Evolutionary conservation across 1,139 yeast genomes (phyloP).

Genomic region (Hanseniaspora sp.): DNA sequence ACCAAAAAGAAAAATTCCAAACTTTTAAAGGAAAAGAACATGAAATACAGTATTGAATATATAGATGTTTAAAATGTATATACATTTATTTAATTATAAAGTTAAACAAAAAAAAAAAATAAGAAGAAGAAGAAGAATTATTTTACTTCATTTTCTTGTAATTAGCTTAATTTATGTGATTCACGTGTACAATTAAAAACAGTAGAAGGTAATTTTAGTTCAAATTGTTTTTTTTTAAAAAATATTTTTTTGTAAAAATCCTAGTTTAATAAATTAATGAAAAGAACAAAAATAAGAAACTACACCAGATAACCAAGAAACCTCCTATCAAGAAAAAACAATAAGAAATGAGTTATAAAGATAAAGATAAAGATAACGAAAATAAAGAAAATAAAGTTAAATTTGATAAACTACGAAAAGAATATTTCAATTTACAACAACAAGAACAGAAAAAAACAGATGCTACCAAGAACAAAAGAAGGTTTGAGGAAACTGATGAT

Average conservation of each 20-base stretch:
- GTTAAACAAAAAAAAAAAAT: background rate
- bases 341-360: background rate
- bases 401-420: constrained; percentile 5
- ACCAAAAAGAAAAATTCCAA: constrained; percentile 13
- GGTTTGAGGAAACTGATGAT: background rate
- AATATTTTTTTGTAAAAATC: background rate
- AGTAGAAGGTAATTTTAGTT: too few species aligned
- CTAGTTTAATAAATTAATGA: too few species aligned
- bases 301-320: background rate
- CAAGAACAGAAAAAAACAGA: background rate
- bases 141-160: background rate
- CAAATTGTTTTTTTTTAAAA: too few species aligned
- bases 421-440: background rate
- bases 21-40: constrained; percentile 10
- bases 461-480: background rate
- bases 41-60: constrained; percentile 9
- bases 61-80: background rate
- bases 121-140: background rate
- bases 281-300: background rate
- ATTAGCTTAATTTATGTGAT: too few species aligned
- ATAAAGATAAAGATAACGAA: too few species aligned
- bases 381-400: background rate
- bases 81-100: background rate
- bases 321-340: background rate
- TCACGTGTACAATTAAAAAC: background rate